phyloP scores from a whole-genome alignment of 371 early-diverging fungal species.

The Syncephalastrum contaminatum region DNA sequence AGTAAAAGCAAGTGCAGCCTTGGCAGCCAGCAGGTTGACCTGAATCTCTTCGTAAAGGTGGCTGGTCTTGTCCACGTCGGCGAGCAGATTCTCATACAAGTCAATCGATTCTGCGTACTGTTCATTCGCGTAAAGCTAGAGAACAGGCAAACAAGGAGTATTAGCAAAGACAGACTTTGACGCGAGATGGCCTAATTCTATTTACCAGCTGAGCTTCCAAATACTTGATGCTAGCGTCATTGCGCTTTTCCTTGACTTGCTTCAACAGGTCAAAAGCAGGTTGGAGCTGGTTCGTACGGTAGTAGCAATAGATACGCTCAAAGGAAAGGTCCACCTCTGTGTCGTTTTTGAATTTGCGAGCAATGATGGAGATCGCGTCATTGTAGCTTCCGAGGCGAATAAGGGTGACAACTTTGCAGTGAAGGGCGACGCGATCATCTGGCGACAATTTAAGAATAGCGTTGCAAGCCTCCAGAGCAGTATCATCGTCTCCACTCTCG shows the following conservation, averaged over 20 bases:
- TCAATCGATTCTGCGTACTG: conserved; percentile 40
- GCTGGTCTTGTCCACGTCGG: conserved; percentile 38
- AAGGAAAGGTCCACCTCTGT: conserved; percentile 46
- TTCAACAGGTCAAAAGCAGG: conserved; percentile 57
- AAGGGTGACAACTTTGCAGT: conserved; percentile 64
- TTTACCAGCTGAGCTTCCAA: conserved; percentile 74
- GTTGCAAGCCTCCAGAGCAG: conserved; percentile 32
- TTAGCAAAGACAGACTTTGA: not conserved
- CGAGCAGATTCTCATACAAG: conserved; percentile 48
- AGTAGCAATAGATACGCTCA: conserved; percentile 75
- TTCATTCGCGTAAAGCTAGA: conserved; percentile 48
- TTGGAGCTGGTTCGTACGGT: conserved; percentile 60
- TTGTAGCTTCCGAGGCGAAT: conserved; percentile 71
- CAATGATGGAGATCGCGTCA: conserved; percentile 59
- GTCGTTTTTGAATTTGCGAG: conserved; percentile 38
- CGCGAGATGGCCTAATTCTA: not conserved
- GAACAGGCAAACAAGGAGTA: not conserved
- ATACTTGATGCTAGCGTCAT: conserved; percentile 33
- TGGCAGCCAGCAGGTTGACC: conserved; percentile 65
- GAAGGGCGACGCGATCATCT: conserved; percentile 55
- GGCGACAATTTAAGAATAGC: conserved; percentile 48
- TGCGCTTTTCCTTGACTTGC: conserved; percentile 29
- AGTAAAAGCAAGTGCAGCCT: conserved; percentile 58
- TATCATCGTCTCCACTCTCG: conserved; percentile 37
- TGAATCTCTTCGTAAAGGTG: conserved; percentile 39